A percentile compares a stretch with the other conserved stretches of the same genome.
phyloP scores from a whole-genome alignment of 2,329 filamentous ascomycete species.

The Hysterium pulicare region DNA sequence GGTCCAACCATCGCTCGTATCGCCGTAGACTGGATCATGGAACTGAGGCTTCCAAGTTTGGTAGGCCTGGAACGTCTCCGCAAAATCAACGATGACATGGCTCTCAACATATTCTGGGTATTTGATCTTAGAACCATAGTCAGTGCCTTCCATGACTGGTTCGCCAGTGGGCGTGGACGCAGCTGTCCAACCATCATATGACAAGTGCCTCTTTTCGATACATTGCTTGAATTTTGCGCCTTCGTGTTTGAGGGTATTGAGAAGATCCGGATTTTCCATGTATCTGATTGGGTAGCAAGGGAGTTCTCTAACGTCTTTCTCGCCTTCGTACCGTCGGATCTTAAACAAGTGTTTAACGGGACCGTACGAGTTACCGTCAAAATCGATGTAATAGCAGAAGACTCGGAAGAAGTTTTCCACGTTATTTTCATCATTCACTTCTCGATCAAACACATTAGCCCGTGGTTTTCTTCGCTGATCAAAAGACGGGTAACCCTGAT shows the following conservation, averaged over 20 bases:
- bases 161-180: not conserved
- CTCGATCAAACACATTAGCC: too few species aligned
- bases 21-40: not conserved
- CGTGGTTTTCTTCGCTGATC: too few species aligned
- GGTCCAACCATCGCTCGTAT: too few species aligned
- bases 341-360: not conserved
- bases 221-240: conserved; percentile 1
- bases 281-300: conserved; percentile 12
- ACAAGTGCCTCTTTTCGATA: not conserved
- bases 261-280: not conserved
- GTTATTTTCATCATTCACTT: too few species aligned
- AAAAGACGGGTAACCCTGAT: too few species aligned
- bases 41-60: conserved; percentile 10
- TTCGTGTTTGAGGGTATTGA: not conserved
- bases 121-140: conserved; percentile 1
- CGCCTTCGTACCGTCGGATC: conserved; percentile 5
- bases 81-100: conserved; percentile 23
- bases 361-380: not conserved
- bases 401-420: too few species aligned
- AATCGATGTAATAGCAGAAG: not conserved
- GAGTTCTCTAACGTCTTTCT: conserved; percentile 9
- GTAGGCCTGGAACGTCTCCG: conserved; percentile 11
- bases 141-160: not conserved
- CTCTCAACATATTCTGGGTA: conserved; percentile 16
- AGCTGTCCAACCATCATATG: not conserved